Conservation (phyloP, 192 early-diverging fungal species). For the Oehlia diaphana region DNA sequence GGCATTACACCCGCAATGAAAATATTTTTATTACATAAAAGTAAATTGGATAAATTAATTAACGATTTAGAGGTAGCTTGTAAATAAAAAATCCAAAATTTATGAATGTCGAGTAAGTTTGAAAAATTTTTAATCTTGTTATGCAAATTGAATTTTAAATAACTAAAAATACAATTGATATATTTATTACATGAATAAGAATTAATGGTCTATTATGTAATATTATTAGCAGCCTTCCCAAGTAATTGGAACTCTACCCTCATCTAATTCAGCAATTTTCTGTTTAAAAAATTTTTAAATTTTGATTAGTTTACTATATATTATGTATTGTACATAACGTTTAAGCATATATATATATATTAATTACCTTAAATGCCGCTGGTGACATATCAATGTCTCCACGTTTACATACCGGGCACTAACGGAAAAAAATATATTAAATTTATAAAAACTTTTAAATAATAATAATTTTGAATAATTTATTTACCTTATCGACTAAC, state of each 20-base stretch:
- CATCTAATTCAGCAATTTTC: constrained; percentile 36
- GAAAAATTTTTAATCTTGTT: neutral
- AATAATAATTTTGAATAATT: neutral
- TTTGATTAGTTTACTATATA: neutral
- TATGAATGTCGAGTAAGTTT: no score
- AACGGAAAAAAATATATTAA: neutral
- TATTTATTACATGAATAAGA: no score
- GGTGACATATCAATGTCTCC: constrained; percentile 41
- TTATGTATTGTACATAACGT: no score
- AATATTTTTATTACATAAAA: constrained; percentile 61
- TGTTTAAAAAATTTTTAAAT: constrained; percentile 7
- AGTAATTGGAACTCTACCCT: constrained; percentile 36
- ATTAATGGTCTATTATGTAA: neutral
- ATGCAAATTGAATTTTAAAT: neutral
- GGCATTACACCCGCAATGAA: constrained; percentile 75
- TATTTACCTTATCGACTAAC: constrained; percentile 55
- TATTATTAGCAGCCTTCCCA: constrained; percentile 35
- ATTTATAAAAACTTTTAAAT: neutral
- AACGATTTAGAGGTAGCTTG: constrained; percentile 19
- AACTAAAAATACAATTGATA: no score
- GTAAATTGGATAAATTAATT: constrained; percentile 53
- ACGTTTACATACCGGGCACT: constrained; percentile 43
- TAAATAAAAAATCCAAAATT: neutral
- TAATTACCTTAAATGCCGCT: constrained; percentile 34
- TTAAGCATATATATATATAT: neutral